Base-by-base conservation (phyloP, 129 eudicot species). In the Flaveria brownii region DNA sequence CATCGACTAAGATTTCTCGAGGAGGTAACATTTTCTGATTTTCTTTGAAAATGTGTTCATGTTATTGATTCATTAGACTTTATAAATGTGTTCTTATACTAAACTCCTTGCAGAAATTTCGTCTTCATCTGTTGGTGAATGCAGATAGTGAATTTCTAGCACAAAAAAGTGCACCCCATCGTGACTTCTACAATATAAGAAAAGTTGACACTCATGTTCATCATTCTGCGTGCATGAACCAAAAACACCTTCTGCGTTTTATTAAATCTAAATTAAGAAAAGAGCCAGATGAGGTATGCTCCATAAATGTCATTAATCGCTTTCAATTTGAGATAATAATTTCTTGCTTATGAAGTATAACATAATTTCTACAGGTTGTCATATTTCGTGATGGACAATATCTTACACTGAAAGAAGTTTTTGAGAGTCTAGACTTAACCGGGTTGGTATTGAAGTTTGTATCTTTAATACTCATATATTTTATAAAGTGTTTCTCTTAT, bases 171-270 rank as follows among this genome's bases (percentile, higher is more conserved):
- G 94, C 94, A 23, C 86, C 94, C 22, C 94, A 88, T 84, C 90
- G 94, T 16, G 94, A 88, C 74, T 88, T 88, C 50, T 88, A 88
- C 80, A 88, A 88, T 77, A 82, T 88, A 41, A 86, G 94, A 83
- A 88, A 88, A 74, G 94, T 88, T 17, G 94, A 88, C 79, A 88
- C 94, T 2, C 94, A 88, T 75, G 90, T 88, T 14, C 94, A 88
- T 81, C 94, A 88, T 81, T 88, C 94, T 45, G 94, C 94, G 57
- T 88, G 94, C 90, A 88, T 88, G 94, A 88, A 88, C 83, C 94
- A 88, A 77, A 88, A 88, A 76, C 94, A 88, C 78, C 94, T 88
- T 86, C 73, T 88, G 46, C 85, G 91, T 15, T 88, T 88, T 52
- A 86, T 88, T 61, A 88, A 88, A 72, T 88, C 90, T 28, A 88